phyloP scores from a whole-genome alignment of 2,329 filamentous ascomycete species.

The Nannizziopsis arthrosporioides region DNA sequence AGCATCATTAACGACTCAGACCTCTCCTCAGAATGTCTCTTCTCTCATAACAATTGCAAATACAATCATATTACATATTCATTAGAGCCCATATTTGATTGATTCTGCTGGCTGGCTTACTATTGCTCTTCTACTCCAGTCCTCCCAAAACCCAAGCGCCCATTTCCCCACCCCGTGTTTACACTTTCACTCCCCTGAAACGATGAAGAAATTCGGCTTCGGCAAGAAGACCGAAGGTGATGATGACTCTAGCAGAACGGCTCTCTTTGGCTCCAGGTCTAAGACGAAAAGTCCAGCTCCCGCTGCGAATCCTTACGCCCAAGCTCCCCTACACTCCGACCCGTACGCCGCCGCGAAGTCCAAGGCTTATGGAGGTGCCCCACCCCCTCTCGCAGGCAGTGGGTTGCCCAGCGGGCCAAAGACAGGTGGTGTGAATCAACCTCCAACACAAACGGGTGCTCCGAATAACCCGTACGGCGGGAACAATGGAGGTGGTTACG shows the following conservation, averaged over 20 bases:
- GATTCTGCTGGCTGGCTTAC: no score
- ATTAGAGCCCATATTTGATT: no score
- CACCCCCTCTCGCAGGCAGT: slow-evolving; percentile 19
- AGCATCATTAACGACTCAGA: no score
- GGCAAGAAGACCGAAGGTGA: slow-evolving; percentile 45
- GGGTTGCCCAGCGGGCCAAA: slow-evolving; percentile 9
- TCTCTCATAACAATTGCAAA: no score
- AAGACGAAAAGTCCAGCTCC: slow-evolving; percentile 45
- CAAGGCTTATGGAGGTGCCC: slow-evolving; percentile 30
- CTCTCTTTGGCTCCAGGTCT: slow-evolving; percentile 48
- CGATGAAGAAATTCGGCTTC: slow-evolving; percentile 28
- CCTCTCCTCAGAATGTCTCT: no score
- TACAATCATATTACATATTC: no score
- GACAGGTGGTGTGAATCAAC: slow-evolving; percentile 7
- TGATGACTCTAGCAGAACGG: slow-evolving; percentile 42
- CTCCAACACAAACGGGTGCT: slow-evolving; percentile 14
- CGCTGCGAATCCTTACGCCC: slow-evolving; percentile 46
- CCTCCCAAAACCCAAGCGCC: no score
- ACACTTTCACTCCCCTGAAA: not conserved
- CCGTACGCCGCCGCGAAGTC: slow-evolving; percentile 44
- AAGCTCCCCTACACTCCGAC: slow-evolving; percentile 37
- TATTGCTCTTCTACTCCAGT: no score
- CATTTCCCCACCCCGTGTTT: no score
- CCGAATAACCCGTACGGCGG: slow-evolving; percentile 15
- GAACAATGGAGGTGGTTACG: slow-evolving; percentile 26